Conservation (phyloP, 75 land plant species). For the Picea sitchensis region DNA sequence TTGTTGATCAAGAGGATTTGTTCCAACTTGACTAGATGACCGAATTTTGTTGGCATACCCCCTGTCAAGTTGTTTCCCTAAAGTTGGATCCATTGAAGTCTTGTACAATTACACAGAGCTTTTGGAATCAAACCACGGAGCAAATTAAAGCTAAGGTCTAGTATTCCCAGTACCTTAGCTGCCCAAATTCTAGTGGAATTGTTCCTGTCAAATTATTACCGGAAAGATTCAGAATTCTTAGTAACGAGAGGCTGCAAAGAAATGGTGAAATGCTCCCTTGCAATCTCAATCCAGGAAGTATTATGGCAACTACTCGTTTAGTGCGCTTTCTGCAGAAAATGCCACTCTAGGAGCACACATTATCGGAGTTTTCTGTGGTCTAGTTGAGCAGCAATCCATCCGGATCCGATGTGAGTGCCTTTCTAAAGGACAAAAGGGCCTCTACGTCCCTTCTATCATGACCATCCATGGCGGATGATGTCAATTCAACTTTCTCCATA, state of each 20-base stretch:
- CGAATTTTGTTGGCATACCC: slow-evolving; percentile 4
- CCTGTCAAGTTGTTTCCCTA: slow-evolving; percentile 5
- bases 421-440: too few species aligned
- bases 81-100: slow-evolving; percentile 9
- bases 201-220: slow-evolving; percentile 18
- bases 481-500: too few species aligned
- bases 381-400: too few species aligned
- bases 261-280: slow-evolving; percentile 6
- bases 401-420: too few species aligned
- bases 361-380: too few species aligned
- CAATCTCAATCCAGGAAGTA: too few species aligned
- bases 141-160: slow-evolving; percentile 8
- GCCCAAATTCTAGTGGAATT: slow-evolving; percentile 20
- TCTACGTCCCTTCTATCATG: too few species aligned
- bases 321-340: too few species aligned
- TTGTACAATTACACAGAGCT: neutral
- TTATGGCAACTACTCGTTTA: too few species aligned
- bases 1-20: slow-evolving; percentile 13
- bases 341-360: too few species aligned
- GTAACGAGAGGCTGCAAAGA: slow-evolving; percentile 7
- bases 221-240: slow-evolving; percentile 19
- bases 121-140: slow-evolving; percentile 12
- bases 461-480: too few species aligned
- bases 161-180: slow-evolving; percentile 9
- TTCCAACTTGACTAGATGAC: neutral